Percentiles rank a stretch among this genome's conserved stretches.
These are phyloP conservation scores for Ilyonectria robusta DNA, from an alignment of 2,329 filamentous ascomycete species.

Conservation along the genomic window DNA sequence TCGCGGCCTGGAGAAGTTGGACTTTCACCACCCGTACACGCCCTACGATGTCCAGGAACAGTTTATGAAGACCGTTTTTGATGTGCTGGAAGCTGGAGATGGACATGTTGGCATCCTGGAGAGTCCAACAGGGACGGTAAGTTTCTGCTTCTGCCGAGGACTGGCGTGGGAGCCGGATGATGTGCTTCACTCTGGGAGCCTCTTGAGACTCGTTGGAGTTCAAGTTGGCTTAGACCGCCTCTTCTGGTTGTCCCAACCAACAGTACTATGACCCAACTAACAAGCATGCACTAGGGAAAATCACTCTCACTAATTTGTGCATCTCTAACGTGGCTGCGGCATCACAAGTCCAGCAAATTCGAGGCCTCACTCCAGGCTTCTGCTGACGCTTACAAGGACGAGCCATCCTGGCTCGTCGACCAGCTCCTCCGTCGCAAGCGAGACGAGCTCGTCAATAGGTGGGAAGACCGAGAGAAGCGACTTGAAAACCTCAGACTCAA, in stretches of 20 bases:
- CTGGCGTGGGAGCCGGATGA: not conserved
- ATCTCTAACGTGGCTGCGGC: conserved; percentile 90
- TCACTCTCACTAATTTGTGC: conserved; percentile 92
- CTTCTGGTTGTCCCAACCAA: not conserved
- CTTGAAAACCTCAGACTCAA: conserved; percentile 76
- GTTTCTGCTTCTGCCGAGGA: conserved; percentile 33
- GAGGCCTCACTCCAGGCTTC: conserved; percentile 65
- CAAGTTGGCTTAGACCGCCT: not conserved
- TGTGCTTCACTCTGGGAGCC: not conserved
- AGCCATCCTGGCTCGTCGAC: conserved; percentile 88
- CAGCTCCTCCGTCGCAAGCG: conserved; percentile 79
- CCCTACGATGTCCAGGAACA: conserved; percentile 90
- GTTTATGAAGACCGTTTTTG: conserved; percentile 89
- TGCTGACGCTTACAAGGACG: conserved; percentile 68
- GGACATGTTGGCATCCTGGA: conserved; percentile 91
- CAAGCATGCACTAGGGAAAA: conserved; percentile 74
- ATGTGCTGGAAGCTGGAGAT: conserved; percentile 77
- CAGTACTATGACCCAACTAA: conserved; percentile 21
- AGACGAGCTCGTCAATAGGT: conserved; percentile 74
- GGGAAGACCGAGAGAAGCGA: conserved; percentile 81
- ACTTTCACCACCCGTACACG: conserved; percentile 90
- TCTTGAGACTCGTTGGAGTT: not conserved
- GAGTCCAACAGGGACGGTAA: conserved; percentile 86
- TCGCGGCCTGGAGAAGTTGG: conserved; percentile 52
- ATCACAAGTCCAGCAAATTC: conserved; percentile 77